Evolutionary conservation across 805 yeast species (phyloP), one percentile per base, ranked within the genome.

Genomic region (Blastobotrys peoriensis): DNA sequence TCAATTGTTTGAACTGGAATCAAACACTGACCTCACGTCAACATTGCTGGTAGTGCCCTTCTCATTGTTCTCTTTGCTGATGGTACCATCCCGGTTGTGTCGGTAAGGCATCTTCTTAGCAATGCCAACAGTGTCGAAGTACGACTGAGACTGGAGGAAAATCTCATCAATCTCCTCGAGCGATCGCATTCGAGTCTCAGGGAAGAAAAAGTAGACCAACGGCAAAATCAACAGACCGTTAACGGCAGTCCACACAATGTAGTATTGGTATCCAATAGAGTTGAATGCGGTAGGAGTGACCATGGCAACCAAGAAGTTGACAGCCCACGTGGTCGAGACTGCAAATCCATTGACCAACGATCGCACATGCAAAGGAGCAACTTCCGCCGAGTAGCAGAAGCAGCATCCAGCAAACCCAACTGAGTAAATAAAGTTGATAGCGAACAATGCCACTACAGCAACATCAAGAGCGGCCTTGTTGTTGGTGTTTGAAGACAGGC

Each of bases 81-180:
- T 6, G 13, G 38, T 36, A 36, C 38, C 38, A 20, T 36, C 38
- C 13, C 8, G 5, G 15, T 33, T 9, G n/a, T 33, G 36, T 22
- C 40, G 36, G 17, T 37, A 36, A 16, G 51, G 51, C 21, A 47
- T 18, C 25, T 41, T 36, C 23, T 22, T 18, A 3, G 44, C 47
- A 20, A 44, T 36, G 2, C 38, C 18, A 8, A 46, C 52, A 34
- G 36, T 23, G 5, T 48, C 39, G 42, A 48, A 46, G 22, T 41
- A 38, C 23, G 27, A 33, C 23, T 35, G 20, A 2, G 50, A 19
- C 27, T 47, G 41, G 15, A 34, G 21, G 44, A 60, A 60, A 46
- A 83, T 79, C 58, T 78, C 78, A 59, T 82, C 88, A 61, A 82
- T 76, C 59, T 81, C 86, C 62, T 82, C 88, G 63, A 83, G 71